Evolutionary conservation across 352 stramenopile genomes (phyloP), one percentile per base, ranked within the genome.

Genomic region (Pythium folliculosum): DNA sequence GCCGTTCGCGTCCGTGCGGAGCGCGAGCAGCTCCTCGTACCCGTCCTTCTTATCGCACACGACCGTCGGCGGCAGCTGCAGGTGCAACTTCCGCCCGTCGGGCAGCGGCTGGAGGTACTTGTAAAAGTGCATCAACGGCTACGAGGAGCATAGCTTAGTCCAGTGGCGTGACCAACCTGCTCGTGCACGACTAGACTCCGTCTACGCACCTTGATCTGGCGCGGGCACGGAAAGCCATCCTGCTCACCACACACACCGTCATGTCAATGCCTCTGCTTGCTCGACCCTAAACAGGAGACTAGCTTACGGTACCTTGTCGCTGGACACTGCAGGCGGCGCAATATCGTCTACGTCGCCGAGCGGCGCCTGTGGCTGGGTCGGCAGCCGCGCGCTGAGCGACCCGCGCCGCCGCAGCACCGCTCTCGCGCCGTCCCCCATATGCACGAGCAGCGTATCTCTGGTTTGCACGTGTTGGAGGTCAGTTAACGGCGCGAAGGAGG

Each of bases 61-160:
- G 8, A 92, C 70, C 0, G 86, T 92, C 5, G 81, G 66, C 13
- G 86, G 84, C 19, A 94, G 47, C 45, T 88, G 84, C 6, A 91
- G 62, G 25, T 77, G 71, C 25, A 94, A 68, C 27, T 81, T 80
- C 14, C 73, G 75, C 17, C 62, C 66, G 21, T 73, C 73, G 0
- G 67, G 61, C n/a, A 90, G 75, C 10, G 86, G 86, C 60, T 94
- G 86, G 7, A 94, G 60, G 55, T 89, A 92, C 73, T 94, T 94
- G 78, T 89, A 94, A 62, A 94, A 94, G 68, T 83, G 84, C 22
- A 94, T 60, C 10, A 88, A 67, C 12, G 86, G 82, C 81, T 89
- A 9, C 35, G 44, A 9, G 4, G 2, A n/a, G n/a, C 44, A 8
- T 5, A 25, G 25, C 12, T 49, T 22, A 49, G 44, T 49, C 0